A percentile compares a stretch with the other conserved stretches of the same genome.
These are phyloP conservation scores for Hypocreales sp. DNA, from an alignment of 2,329 filamentous ascomycete genomes.

Conservation along the genomic window DNA sequence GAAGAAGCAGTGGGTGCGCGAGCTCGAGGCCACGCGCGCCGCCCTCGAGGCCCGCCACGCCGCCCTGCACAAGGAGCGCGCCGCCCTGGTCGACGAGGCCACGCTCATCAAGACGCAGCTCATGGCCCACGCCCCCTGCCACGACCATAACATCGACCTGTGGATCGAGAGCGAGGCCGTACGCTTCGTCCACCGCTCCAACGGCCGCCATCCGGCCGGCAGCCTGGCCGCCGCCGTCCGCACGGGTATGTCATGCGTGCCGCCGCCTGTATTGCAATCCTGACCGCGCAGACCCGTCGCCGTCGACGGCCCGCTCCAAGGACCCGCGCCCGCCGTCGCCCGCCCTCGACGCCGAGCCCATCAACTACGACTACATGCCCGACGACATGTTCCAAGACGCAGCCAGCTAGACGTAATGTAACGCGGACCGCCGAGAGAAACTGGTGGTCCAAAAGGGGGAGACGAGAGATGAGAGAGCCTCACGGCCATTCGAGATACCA, in stretches of 20 bases:
- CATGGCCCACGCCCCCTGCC: slow-evolving; percentile 35
- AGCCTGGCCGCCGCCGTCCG: neutral
- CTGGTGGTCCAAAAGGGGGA: too few relatives aligned
- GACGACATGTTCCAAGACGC: slow-evolving; percentile 15
- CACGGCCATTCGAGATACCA: too few relatives aligned
- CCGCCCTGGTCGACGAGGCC: slow-evolving; percentile 25
- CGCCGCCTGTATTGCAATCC: too few relatives aligned
- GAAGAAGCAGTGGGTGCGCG: slow-evolving; percentile 36
- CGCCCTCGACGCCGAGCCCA: neutral
- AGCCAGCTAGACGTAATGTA: too few relatives aligned
- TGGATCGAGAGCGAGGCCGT: slow-evolving; percentile 38
- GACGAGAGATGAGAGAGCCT: too few relatives aligned
- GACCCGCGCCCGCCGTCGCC: neutral
- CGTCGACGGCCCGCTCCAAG: neutral
- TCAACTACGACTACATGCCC: slow-evolving; percentile 22
- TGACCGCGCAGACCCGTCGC: too few relatives aligned
- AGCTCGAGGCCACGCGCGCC: slow-evolving; percentile 29
- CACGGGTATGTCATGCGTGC: slow-evolving; percentile 1
- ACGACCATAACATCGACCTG: slow-evolving; percentile 34
- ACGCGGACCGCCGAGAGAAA: too few relatives aligned
- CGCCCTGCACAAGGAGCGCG: slow-evolving; percentile 26
- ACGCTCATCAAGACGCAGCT: slow-evolving; percentile 32
- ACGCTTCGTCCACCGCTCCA: slow-evolving; percentile 23
- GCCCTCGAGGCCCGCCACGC: slow-evolving; percentile 27
- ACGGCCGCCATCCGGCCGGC: neutral